Evolutionary conservation across 2,329 filamentous ascomycete species (phyloP).

Genomic region (Fusarium sp.): DNA sequence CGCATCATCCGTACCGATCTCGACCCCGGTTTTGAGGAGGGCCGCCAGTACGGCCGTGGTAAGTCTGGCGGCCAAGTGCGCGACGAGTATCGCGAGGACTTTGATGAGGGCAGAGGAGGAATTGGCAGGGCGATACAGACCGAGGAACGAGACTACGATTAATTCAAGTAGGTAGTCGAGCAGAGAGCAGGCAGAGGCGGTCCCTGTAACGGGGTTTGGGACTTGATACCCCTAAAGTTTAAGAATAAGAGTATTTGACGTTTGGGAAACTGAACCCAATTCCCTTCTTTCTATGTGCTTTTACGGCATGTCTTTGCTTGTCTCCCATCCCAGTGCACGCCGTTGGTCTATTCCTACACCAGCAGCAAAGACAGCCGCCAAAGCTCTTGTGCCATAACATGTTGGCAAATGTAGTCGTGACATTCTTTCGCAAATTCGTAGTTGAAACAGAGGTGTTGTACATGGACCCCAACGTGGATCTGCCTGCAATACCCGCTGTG

Average conservation of each 20-base stretch:
- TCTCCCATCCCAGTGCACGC: constrained; percentile 4
- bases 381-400: constrained; percentile 17
- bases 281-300: constrained; percentile 16
- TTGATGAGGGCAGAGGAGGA: constrained; percentile 92
- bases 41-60: constrained; percentile 92
- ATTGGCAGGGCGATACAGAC: constrained; percentile 79
- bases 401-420: constrained; percentile 31
- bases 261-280: constrained; percentile 18
- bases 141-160: constrained; percentile 59
- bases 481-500: constrained; percentile 33
- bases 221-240: constrained; percentile 44
- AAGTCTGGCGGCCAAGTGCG: constrained; percentile 97
- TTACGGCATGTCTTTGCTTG: constrained; percentile 2
- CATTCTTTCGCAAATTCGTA: constrained; percentile 40
- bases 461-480: constrained; percentile 39
- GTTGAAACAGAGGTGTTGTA: constrained; percentile 48
- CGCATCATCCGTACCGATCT: constrained; percentile 94
- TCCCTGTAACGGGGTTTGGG: constrained; percentile 16
- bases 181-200: constrained; percentile 8
- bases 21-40: constrained; percentile 95
- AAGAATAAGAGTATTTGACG: constrained; percentile 18
- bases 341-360: constrained; percentile 42
- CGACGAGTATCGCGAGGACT: constrained; percentile 98
- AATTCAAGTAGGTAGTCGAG: constrained; percentile 49
- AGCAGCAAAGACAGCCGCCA: constrained; percentile 10